Base-by-base conservation (phyloP, 805 yeast species). In the Candida glaebosa region DNA sequence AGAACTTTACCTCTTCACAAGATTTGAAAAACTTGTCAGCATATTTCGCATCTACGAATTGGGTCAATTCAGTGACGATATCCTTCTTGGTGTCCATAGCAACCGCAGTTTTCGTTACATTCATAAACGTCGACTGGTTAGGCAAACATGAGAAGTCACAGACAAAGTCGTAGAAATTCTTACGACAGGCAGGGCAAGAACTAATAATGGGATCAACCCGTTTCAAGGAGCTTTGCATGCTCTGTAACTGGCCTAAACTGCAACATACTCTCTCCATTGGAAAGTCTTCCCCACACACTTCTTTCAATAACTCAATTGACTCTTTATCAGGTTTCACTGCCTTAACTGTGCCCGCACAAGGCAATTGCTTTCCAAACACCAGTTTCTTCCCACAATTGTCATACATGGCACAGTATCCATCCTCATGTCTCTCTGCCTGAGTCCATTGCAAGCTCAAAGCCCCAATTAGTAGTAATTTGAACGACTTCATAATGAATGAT, bases 131-230 rank as follows among this genome's bases (percentile, higher is more conserved):
- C 0, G 87, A 73, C 61, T 91, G 97, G 51, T 85, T 67, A 0
- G 96, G 82, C 3, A 96, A 85, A 61, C 99, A 91, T 1, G 96
- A 84, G 61, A 93, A 89, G 31, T 82, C 79, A 65, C 91, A 93
- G 56, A 88, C 88, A 50, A 90, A 70, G 52, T 84, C 85, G 54
- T 79, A 79, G 61, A 91, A 91, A 68, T 91, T 91, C 60, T 79
- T 81, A 43, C 77, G 71, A 60, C 99, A 91, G 0, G 99, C 98
- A 2, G 97, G 97, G 60, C 99, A 70, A 12, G 73, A 66, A 38
- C 71, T 62, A 18, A 70, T 63, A 31, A 70, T 50, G 1, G 75
- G 72, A 38, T 65, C 72, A 2, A 61, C 72, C 31, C 59, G 52
- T 43, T 67, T 67, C 43, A 70, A 59, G 52, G 82, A 82, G 28